Evolutionary conservation across 2,329 filamentous ascomycete species (phyloP).

Genomic region (Fusarium duplospermum): DNA sequence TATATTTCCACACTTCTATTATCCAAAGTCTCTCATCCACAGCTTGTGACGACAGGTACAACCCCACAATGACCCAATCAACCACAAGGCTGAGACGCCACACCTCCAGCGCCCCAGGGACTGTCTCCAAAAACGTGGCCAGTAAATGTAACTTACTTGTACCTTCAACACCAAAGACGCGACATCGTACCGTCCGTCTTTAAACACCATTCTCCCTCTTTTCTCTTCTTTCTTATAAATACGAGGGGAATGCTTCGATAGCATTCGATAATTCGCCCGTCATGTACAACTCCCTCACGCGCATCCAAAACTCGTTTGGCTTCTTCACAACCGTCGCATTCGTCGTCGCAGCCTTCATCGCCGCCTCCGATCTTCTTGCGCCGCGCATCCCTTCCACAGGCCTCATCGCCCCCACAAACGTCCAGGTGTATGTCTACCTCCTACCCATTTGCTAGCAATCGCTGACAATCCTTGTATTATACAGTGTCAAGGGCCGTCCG

Average conservation of each 20-base stretch:
- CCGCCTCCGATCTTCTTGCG: slow-evolving; percentile 78
- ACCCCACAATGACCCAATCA: slow-evolving; percentile 39
- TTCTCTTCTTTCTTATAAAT: slow-evolving; percentile 1
- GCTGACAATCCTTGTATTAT: slow-evolving; percentile 8
- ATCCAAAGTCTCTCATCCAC: neutral
- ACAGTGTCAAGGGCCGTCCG: slow-evolving; percentile 86
- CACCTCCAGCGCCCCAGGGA: slow-evolving; percentile 18
- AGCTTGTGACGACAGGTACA: neutral
- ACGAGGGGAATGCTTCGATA: slow-evolving; percentile 27
- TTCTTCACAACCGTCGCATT: slow-evolving; percentile 98
- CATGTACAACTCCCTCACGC: slow-evolving; percentile 91
- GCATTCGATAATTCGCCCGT: slow-evolving; percentile 46
- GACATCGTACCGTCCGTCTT: slow-evolving; percentile 26
- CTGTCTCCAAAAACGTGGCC: slow-evolving; percentile 41
- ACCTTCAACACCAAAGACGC: slow-evolving; percentile 31
- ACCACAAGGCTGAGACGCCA: slow-evolving; percentile 41
- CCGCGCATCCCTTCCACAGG: slow-evolving; percentile 73
- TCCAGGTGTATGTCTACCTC: slow-evolving; percentile 78
- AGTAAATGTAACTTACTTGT: slow-evolving; percentile 14
- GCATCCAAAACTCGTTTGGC: slow-evolving; percentile 92
- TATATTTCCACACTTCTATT: neutral
- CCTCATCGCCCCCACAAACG: slow-evolving; percentile 74
- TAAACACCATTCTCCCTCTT: neutral
- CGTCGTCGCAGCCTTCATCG: slow-evolving; percentile 81
- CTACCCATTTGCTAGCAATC: neutral